phyloP scores from a whole-genome alignment of 129 eudicot genomes.

The Flaveria brownii region DNA sequence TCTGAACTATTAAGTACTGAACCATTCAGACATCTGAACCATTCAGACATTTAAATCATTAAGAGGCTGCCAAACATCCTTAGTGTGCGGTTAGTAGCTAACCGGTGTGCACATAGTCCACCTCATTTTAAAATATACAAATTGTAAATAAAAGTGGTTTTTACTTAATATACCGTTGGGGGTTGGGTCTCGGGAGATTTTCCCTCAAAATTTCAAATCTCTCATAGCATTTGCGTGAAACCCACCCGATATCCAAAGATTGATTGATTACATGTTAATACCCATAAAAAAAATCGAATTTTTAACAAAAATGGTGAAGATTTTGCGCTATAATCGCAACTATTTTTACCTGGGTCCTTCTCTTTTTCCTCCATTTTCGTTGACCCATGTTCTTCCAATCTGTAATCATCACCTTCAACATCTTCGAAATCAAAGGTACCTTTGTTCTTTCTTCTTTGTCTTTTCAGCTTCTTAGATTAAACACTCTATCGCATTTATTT shows the following conservation, averaged over 20 bases:
- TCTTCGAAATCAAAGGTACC: constrained; percentile 34
- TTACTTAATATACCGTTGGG: neutral
- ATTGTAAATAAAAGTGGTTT: neutral
- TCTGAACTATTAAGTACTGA: no score
- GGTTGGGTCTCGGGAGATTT: neutral
- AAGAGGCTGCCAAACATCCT: no score
- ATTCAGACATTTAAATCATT: no score
- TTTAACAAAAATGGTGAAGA: constrained; percentile 29
- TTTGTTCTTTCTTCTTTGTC: neutral
- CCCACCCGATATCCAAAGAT: no score
- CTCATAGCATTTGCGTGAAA: neutral
- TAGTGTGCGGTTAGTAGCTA: no score
- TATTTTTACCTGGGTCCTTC: constrained; percentile 31
- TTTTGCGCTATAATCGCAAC: constrained; percentile 31
- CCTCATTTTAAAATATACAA: no score
- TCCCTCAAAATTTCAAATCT: constrained; percentile 24
- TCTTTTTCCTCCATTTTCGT: constrained; percentile 23
- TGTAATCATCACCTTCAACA: constrained; percentile 26
- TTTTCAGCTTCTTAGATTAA: constrained; percentile 13
- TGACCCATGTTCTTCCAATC: constrained; percentile 21
- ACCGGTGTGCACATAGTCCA: no score
- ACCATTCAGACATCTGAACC: no score
- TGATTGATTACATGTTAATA: constrained; percentile 4
- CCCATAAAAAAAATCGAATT: constrained; percentile 14
- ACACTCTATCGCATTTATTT: neutral